These are phyloP conservation scores for Coemansia sp. DNA, from an alignment of 192 early-diverging fungal species.

Conservation along the genomic window DNA sequence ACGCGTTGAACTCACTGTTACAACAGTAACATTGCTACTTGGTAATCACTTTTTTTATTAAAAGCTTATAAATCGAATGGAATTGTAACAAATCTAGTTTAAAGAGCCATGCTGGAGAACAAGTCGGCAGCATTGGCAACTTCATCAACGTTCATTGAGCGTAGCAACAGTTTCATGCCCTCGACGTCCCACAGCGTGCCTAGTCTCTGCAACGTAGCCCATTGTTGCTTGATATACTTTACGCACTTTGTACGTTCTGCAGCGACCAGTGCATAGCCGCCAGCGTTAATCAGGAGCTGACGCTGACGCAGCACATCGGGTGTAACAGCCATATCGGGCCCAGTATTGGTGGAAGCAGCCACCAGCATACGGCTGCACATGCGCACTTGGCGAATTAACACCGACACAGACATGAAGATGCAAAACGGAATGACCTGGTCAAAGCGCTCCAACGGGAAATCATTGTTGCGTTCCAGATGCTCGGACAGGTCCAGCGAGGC, in stretches of 20 bases:
- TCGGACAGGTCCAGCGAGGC: conserved; percentile 42
- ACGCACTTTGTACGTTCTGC: conserved; percentile 28
- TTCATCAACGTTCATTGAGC: conserved; percentile 52
- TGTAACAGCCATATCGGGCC: not conserved
- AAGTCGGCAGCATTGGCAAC: conserved; percentile 47
- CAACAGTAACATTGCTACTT: too few relatives aligned
- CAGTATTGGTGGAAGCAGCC: not conserved
- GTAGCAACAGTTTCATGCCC: conserved; percentile 39
- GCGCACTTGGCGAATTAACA: conserved; percentile 45
- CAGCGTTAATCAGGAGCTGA: conserved; percentile 6
- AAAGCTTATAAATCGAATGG: not conserved
- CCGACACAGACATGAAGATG: conserved; percentile 53
- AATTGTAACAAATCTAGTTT: conserved; percentile 4
- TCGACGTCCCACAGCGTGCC: conserved; percentile 44
- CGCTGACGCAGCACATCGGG: not conserved
- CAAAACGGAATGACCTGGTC: conserved; percentile 56
- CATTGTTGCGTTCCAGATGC: conserved; percentile 43
- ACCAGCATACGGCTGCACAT: conserved; percentile 34
- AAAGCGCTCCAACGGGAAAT: conserved; percentile 50
- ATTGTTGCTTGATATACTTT: conserved; percentile 40
- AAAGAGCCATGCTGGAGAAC: conserved; percentile 37
- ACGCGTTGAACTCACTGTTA: too few relatives aligned
- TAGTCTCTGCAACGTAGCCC: conserved; percentile 35
- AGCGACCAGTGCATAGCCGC: conserved; percentile 8
- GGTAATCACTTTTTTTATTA: not conserved